Percentiles rank a stretch among this genome's conserved stretches.
These are phyloP conservation scores for Spergularia marina DNA, from an alignment of 148 eudicot genomes.

Conservation along the genomic window DNA sequence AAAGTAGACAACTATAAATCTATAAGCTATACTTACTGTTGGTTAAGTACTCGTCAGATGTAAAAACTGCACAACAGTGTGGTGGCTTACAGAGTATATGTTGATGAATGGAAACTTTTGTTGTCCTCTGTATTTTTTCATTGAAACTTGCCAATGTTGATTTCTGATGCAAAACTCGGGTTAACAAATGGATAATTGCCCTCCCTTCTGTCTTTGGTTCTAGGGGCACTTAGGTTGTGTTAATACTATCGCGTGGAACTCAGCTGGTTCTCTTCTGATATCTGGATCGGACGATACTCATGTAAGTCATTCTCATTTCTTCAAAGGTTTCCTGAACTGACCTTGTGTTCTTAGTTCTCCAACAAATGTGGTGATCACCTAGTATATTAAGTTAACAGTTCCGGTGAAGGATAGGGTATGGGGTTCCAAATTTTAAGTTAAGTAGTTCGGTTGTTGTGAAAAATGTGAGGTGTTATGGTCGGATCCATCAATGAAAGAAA, in stretches of 20 bases:
- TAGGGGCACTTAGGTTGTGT: conserved; percentile 97
- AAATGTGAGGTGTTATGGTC: neutral
- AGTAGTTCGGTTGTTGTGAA: neutral
- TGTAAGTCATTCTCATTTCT: conserved; percentile 33
- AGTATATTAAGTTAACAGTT: neutral
- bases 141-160: neutral
- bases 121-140: neutral
- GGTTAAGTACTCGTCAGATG: neutral
- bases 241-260: conserved; percentile 90
- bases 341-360: neutral
- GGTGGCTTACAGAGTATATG: neutral
- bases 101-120: neutral
- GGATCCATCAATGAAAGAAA: neutral
- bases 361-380: neutral
- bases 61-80: neutral
- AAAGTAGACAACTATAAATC: neutral
- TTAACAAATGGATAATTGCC: neutral
- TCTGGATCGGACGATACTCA: conserved; percentile 97
- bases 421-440: neutral
- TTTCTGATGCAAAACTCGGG: neutral
- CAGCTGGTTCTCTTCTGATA: conserved; percentile 79
- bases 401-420: neutral
- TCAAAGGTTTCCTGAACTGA: neutral
- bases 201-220: conserved; percentile 10
- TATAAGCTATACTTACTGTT: neutral